These are phyloP conservation scores for Coriolopsis trogii DNA, from an alignment of 1,284 basidiomycete genomes.

Conservation along the genomic window DNA sequence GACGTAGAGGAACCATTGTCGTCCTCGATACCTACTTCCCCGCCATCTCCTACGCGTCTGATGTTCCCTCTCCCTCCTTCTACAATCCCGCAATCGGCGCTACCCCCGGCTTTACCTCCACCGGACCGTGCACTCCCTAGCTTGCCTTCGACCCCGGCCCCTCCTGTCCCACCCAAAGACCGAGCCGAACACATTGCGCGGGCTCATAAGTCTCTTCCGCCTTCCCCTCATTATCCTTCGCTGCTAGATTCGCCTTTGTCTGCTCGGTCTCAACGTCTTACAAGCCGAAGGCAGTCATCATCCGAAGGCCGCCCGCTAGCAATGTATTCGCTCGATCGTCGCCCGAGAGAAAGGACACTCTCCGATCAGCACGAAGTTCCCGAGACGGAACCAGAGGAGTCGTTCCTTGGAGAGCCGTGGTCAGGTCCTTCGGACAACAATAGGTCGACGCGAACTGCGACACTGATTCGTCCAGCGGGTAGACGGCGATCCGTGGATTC, in stretches of 20 bases:
- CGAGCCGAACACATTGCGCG: not conserved
- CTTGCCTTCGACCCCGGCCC: conserved; percentile 9
- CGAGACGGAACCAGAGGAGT: not conserved
- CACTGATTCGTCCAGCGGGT: conserved; percentile 1
- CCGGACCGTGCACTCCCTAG: conserved; percentile 15
- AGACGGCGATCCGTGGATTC: conserved; percentile 21
- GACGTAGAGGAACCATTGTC: not conserved
- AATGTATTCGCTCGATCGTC: too few species aligned
- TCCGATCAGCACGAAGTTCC: too few species aligned
- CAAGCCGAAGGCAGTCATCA: too few species aligned
- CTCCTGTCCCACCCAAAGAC: conserved; percentile 19
- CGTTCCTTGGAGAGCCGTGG: conserved; percentile 17
- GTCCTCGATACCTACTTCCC: not conserved
- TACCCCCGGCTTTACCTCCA: conserved; percentile 9
- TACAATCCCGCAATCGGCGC: conserved; percentile 1
- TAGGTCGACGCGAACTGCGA: not conserved
- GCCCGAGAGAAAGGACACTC: too few species aligned
- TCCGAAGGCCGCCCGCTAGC: too few species aligned
- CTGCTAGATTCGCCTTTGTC: conserved; percentile 2
- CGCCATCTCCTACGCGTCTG: not conserved
- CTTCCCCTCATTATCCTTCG: conserved; percentile 13
- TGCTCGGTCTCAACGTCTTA: conserved; percentile 8
- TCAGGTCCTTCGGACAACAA: not conserved
- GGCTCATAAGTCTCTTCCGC: conserved; percentile 23
- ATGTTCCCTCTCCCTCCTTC: conserved; percentile 10